Conservation (phyloP, 2,329 filamentous ascomycete species). For the Aspergillus sp. region DNA sequence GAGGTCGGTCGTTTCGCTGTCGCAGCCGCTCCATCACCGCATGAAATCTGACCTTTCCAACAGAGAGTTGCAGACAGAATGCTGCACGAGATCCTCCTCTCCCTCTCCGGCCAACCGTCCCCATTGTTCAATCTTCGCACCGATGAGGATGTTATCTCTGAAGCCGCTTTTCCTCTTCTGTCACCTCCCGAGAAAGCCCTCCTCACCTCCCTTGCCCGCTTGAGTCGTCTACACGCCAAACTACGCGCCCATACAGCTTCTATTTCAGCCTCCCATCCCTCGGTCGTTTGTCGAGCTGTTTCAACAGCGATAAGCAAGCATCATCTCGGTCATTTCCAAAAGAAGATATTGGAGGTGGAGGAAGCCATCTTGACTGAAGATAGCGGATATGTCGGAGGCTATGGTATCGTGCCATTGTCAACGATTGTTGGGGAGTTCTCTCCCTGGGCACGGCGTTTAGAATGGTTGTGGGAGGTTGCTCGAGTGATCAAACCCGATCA, state of each 20-base stretch:
- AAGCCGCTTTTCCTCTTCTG: slow-evolving; percentile 49
- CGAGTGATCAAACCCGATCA: slow-evolving; percentile 61
- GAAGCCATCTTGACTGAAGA: slow-evolving; percentile 72
- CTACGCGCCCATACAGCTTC: slow-evolving; percentile 65
- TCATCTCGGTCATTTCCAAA: slow-evolving; percentile 78
- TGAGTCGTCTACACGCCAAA: slow-evolving; percentile 74
- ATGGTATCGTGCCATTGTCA: slow-evolving; percentile 89
- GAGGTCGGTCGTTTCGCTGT: slow-evolving; percentile 19
- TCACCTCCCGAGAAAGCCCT: slow-evolving; percentile 82
- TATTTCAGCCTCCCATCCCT: slow-evolving; percentile 69
- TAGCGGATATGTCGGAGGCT: slow-evolving; percentile 78
- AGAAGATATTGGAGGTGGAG: slow-evolving; percentile 82
- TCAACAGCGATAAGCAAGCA: slow-evolving; percentile 71
- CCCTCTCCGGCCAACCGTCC: slow-evolving; percentile 89
- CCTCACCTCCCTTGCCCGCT: slow-evolving; percentile 69
- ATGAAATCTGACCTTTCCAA: slow-evolving; percentile 6
- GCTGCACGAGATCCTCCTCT: slow-evolving; percentile 98
- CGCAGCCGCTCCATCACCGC: slow-evolving; percentile 1
- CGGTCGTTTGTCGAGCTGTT: slow-evolving; percentile 82
- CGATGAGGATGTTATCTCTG: slow-evolving; percentile 50
- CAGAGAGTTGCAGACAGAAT: slow-evolving; percentile 51
- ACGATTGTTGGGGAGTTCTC: slow-evolving; percentile 79
- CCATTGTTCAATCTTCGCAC: slow-evolving; percentile 67
- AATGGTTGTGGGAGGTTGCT: slow-evolving; percentile 77
- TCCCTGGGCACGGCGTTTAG: slow-evolving; percentile 78